Percentiles rank a stretch among this genome's conserved stretches.
Conservation (phyloP, 345 rosid genomes). For the Citrus sp. region DNA sequence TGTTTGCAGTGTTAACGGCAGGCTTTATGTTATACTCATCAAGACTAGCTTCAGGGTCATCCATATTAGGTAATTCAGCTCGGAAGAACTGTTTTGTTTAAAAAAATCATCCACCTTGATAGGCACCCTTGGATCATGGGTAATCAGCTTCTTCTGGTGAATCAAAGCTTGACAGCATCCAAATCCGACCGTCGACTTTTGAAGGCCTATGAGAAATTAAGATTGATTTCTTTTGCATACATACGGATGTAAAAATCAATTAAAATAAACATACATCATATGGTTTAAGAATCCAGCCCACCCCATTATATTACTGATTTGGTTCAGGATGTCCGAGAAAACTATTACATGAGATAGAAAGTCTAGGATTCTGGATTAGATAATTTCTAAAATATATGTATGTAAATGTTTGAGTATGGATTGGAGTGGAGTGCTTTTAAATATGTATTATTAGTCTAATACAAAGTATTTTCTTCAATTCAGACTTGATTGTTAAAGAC, state of each 20-base stretch:
- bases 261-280: neutral
- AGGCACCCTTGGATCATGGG: conserved; percentile 65
- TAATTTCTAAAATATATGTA: too few relatives aligned
- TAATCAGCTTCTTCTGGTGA: conserved; percentile 72
- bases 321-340: too few relatives aligned
- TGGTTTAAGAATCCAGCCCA: neutral
- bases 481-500: neutral
- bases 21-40: conserved; percentile 74
- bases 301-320: neutral
- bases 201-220: conserved; percentile 41
- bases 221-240: neutral
- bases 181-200: conserved; percentile 57
- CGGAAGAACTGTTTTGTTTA: conserved; percentile 45
- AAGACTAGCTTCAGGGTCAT: conserved; percentile 66
- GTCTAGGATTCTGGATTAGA: too few relatives aligned
- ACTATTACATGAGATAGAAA: too few relatives aligned
- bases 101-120: conserved; percentile 64
- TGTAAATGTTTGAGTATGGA: too few relatives aligned
- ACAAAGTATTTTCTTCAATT: neutral
- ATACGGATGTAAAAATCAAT: neutral
- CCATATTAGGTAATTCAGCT: conserved; percentile 65
- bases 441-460: neutral
- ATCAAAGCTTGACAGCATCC: conserved; percentile 68
- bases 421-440: too few relatives aligned
- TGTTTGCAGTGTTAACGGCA: conserved; percentile 61